phyloP scores from a whole-genome alignment of 768 basidiomycete genomes.

The Chalciporus chontae region DNA sequence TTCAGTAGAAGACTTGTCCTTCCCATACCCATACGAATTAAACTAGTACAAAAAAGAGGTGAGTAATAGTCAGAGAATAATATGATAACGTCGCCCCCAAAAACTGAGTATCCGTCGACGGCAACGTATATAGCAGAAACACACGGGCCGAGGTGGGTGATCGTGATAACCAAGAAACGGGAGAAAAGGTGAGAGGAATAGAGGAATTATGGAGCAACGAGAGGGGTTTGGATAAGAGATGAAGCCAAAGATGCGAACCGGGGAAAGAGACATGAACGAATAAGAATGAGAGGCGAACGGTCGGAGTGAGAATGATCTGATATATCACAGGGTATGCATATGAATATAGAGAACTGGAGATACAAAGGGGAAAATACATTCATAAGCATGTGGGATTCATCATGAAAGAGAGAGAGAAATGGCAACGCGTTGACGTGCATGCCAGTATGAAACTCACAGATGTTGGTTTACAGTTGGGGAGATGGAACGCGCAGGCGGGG shows the following conservation, averaged over 20 bases:
- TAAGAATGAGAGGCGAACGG: too few species aligned
- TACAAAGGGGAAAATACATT: conserved; percentile 8
- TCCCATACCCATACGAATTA: background rate
- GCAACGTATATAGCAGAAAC: background rate
- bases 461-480: background rate
- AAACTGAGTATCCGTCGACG: background rate
- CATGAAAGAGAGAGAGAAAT: background rate
- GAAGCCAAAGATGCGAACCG: background rate
- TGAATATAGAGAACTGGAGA: conserved; percentile 12
- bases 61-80: background rate
- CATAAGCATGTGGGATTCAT: conserved; percentile 12
- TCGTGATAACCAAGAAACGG: background rate
- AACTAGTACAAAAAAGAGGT: background rate
- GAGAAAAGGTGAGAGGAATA: background rate
- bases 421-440: conserved; percentile 1
- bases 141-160: background rate
- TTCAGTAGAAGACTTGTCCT: too few species aligned
- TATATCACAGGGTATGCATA: background rate
- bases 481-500: background rate
- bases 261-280: background rate
- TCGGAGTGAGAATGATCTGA: background rate
- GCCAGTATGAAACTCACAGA: conserved; percentile 19
- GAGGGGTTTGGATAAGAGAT: background rate
- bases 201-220: background rate
- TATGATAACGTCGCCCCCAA: background rate